A percentile compares a stretch with the other conserved stretches of the same genome.
Evolutionary conservation across 441 rosid genomes (phyloP).

Genomic region (Pelargonium australe): DNA sequence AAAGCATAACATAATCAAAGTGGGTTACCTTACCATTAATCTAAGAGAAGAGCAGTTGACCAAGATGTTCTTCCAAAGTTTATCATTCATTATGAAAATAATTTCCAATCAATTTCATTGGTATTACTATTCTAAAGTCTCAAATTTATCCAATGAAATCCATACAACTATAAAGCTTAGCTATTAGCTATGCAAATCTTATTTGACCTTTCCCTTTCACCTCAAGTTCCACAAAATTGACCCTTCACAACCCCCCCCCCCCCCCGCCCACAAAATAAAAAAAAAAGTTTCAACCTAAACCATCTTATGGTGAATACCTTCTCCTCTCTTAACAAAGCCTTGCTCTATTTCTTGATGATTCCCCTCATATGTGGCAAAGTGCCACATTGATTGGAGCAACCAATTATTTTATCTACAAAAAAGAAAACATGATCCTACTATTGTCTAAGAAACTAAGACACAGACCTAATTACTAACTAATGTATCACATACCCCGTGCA

Average conservation of each 20-base stretch:
- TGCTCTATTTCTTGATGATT: not conserved
- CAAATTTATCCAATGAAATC: not conserved
- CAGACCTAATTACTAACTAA: not conserved
- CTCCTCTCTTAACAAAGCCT: not conserved
- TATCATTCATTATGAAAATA: not conserved
- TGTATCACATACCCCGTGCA: not conserved
- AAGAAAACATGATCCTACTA: not conserved
- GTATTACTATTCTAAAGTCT: not conserved
- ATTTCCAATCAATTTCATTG: not conserved
- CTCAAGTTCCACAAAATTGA: not conserved
- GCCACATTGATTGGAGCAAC: not conserved
- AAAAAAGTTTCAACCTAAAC: not conserved
- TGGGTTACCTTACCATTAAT: not conserved
- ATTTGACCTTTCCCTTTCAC: not conserved
- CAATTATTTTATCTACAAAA: not conserved
- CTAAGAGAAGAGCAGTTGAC: not conserved
- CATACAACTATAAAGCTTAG: not conserved
- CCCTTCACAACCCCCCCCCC: not conserved
- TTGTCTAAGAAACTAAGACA: not conserved
- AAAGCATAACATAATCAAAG: not conserved
- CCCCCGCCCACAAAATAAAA: too few species aligned
- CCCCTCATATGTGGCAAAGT: not conserved
- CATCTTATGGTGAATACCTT: not conserved
- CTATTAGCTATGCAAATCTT: not conserved
- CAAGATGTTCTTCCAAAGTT: not conserved